Evolutionary conservation across 805 yeast genomes (phyloP), one percentile per base, ranked within the genome.

Genomic region (Wickerhamiella domercqiae): DNA sequence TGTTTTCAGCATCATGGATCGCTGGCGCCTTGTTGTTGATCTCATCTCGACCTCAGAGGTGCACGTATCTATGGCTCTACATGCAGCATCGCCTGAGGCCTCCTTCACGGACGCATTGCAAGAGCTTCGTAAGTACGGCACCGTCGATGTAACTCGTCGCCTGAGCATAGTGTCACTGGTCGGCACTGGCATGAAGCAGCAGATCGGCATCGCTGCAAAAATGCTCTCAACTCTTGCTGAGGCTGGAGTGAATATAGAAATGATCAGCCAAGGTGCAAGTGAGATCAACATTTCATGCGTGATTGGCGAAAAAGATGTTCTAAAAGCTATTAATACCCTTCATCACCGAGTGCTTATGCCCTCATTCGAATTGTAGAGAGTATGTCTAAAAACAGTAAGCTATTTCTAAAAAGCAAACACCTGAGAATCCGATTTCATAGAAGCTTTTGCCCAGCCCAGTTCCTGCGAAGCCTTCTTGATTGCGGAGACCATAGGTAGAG

Each of bases 241-340:
- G 53, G 93, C 87, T 51, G 71, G 72, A 33, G 78, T 90, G 54
- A 90, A 90, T 61, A 83, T 90, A 49, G 98, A 90, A 60, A 90
- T 90, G 98, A 90, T 90, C 60, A 73, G 84, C 40, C 98, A 90
- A 67, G 98, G 98, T 51, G 95, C 97, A 15, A 87, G 87, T 53
- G 98, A 90, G 61, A 90, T 90, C 53, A 90, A 90, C 57, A 90
- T 90, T 37, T 80, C 94, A 24, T 93, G 96, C 46, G 98, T 90
- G 37, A 83, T 90, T 44, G 80, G 79, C 46, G 83, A 80, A 47
- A 62, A 63, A 39, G 90, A 90, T 53, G 75, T 93, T 11, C 61
- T 82, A 21, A 79, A 80, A 56, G 97, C 97, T 3, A 66, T 90
- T 47, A 75, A 75, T 54, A 78, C 84, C 4, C 74, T 90, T 41